phyloP scores from a whole-genome alignment of 495 filamentous ascomycete species.

The Penicillium bovifimosum region DNA sequence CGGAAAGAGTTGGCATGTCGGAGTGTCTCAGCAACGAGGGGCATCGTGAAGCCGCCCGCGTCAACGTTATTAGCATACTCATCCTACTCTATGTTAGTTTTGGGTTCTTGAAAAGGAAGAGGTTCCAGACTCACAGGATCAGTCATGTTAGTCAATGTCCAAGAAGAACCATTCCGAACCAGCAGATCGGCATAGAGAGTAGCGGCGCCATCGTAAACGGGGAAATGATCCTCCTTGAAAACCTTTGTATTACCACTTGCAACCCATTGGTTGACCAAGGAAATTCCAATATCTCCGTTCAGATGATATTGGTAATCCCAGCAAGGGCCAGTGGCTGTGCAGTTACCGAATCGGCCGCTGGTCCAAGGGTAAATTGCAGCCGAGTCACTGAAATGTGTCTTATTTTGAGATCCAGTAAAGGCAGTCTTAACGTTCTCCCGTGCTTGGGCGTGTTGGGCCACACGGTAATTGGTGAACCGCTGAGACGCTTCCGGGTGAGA shows the following conservation, averaged over 20 bases:
- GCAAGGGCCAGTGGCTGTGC: slow-evolving; percentile 61
- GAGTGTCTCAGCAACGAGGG: slow-evolving; percentile 55
- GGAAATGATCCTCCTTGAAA: slow-evolving; percentile 50
- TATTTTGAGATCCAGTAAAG: slow-evolving; percentile 45
- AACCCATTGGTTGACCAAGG: slow-evolving; percentile 56
- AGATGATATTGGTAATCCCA: slow-evolving; percentile 56
- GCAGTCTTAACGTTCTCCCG: slow-evolving; percentile 44
- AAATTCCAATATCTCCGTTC: slow-evolving; percentile 68
- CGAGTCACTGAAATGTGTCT: slow-evolving; percentile 43
- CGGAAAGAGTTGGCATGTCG: slow-evolving; percentile 53
- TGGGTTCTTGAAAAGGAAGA: not conserved
- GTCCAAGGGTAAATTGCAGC: slow-evolving; percentile 61
- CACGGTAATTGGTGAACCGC: slow-evolving; percentile 55
- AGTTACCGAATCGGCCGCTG: slow-evolving; percentile 59
- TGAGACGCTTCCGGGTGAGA: slow-evolving; percentile 53
- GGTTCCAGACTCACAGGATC: slow-evolving; percentile 53
- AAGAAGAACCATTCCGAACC: slow-evolving; percentile 47
- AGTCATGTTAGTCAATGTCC: slow-evolving; percentile 63
- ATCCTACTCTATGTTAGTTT: slow-evolving; percentile 36
- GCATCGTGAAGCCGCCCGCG: slow-evolving; percentile 70
- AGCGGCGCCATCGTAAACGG: slow-evolving; percentile 55
- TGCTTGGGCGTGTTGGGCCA: slow-evolving; percentile 48
- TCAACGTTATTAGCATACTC: slow-evolving; percentile 69
- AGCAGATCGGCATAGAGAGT: slow-evolving; percentile 53
- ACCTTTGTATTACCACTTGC: slow-evolving; percentile 51